These are phyloP conservation scores for Sclerotinia trifoliorum DNA, from an alignment of 2,329 filamentous ascomycete species.

Conservation along the genomic window DNA sequence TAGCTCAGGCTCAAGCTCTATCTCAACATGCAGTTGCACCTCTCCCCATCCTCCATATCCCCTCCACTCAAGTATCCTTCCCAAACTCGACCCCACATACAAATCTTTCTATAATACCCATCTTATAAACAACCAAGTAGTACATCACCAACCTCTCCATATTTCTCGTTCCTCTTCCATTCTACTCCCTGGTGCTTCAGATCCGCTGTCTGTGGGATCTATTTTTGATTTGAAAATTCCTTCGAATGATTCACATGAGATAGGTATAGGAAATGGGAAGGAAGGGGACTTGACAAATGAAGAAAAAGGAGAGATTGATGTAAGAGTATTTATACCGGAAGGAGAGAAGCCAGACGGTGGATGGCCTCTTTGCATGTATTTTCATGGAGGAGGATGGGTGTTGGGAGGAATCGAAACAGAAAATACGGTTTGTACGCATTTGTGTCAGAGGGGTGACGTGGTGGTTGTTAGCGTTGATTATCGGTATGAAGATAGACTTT, in stretches of 20 bases:
- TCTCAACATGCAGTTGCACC: neutral
- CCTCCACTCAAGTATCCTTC: constrained; percentile 32
- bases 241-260: neutral
- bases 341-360: constrained; percentile 46
- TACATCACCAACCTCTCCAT: constrained; percentile 53
- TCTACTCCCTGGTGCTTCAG: constrained; percentile 53
- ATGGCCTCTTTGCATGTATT: constrained; percentile 57
- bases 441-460: constrained; percentile 50
- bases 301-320: constrained; percentile 46
- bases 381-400: constrained; percentile 60
- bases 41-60: constrained; percentile 35
- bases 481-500: constrained; percentile 41
- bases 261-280: no score
- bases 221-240: constrained; percentile 31
- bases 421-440: constrained; percentile 55
- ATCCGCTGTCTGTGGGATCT: constrained; percentile 45
- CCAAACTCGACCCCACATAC: constrained; percentile 34
- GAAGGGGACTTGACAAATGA: constrained; percentile 40
- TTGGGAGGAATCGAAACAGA: constrained; percentile 63
- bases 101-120: constrained; percentile 34
- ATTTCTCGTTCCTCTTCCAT: constrained; percentile 51
- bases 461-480: constrained; percentile 57
- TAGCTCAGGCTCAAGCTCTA: neutral
- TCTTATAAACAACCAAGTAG: constrained; percentile 42
- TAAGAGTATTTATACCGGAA: constrained; percentile 52